These are phyloP conservation scores for Phaeosphaeria sp. DNA, from an alignment of 2,329 filamentous ascomycete species.

Conservation along the genomic window DNA sequence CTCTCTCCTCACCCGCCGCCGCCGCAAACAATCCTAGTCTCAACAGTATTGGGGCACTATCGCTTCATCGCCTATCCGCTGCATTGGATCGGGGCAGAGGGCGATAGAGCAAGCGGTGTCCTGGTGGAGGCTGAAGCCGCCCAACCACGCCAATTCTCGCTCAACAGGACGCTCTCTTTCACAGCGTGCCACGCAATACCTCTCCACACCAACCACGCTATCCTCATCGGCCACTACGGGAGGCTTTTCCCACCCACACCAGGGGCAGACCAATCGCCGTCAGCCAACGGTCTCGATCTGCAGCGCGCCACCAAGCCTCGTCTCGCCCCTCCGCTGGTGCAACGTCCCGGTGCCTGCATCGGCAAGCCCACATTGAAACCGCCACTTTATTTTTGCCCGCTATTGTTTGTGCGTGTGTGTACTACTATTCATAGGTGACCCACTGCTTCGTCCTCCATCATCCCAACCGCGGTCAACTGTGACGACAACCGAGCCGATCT, in stretches of 20 bases:
- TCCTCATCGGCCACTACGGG: constrained; percentile 19
- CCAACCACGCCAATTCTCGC: not conserved
- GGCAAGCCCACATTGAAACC: too few relatives aligned
- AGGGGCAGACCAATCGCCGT: constrained; percentile 15
- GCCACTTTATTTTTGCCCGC: too few relatives aligned
- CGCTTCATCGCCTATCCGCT: not conserved
- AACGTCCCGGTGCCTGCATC: too few relatives aligned
- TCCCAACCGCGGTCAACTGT: not conserved
- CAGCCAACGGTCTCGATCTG: not conserved
- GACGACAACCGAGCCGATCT: not conserved
- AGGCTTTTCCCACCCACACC: constrained; percentile 14
- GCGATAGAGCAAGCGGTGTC: not conserved
- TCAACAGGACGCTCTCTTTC: not conserved
- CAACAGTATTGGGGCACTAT: not conserved
- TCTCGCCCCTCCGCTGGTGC: not conserved
- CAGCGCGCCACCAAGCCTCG: not conserved
- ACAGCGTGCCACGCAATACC: constrained; percentile 20
- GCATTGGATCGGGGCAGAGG: not conserved
- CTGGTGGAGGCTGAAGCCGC: not conserved
- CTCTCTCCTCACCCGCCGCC: too few relatives aligned
- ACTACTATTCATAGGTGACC: too few relatives aligned
- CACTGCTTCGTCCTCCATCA: not conserved
- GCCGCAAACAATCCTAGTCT: not conserved
- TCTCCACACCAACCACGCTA: constrained; percentile 13
- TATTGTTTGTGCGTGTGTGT: too few relatives aligned